phyloP scores from a whole-genome alignment of 2,329 filamentous ascomycete species.

The Aspergillus jensenii region DNA sequence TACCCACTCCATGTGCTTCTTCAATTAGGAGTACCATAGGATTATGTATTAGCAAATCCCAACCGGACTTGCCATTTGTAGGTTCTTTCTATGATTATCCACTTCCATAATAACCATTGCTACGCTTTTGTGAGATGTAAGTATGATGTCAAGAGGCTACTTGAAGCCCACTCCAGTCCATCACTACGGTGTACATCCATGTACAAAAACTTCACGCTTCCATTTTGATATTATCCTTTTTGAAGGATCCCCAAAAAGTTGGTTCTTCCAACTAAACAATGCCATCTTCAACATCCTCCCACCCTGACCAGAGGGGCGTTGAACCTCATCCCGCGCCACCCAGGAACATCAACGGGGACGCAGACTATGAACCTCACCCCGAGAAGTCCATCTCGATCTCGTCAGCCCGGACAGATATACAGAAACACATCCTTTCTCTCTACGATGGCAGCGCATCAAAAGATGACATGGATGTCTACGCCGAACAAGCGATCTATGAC shows the following conservation, averaged over 20 bases:
- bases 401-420: conserved; percentile 1
- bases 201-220: background rate
- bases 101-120: too few relatives aligned
- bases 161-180: too few relatives aligned
- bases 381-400: conserved; percentile 7
- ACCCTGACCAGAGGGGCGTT: conserved; percentile 4
- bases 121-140: background rate
- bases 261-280: background rate
- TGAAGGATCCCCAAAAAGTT: background rate
- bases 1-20: too few relatives aligned
- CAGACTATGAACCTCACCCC: conserved; percentile 8
- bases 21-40: too few relatives aligned
- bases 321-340: conserved; percentile 11
- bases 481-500: conserved; percentile 12
- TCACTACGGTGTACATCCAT: too few relatives aligned
- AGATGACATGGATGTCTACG: conserved; percentile 13
- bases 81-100: too few relatives aligned
- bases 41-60: too few relatives aligned
- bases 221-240: background rate
- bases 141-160: background rate
- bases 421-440: conserved; percentile 6
- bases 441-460: conserved; percentile 11
- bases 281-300: conserved; percentile 8
- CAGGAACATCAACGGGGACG: background rate
- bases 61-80: too few relatives aligned